These are phyloP conservation scores for Salix viminalis DNA, from an alignment of 345 rosid species.

Conservation along the genomic window DNA sequence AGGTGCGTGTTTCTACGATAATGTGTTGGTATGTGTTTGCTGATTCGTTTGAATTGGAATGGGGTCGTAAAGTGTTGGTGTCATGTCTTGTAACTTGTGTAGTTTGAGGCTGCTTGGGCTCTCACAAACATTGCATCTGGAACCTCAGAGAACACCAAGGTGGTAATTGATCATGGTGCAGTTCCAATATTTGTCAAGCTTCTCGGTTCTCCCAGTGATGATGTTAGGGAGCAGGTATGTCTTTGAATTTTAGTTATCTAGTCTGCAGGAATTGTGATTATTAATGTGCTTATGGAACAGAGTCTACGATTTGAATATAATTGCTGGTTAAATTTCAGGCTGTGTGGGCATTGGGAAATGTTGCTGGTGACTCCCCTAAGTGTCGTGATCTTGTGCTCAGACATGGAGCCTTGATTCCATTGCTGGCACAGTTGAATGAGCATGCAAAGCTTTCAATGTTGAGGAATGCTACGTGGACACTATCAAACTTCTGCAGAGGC, in stretches of 20 bases:
- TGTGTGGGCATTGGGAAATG: conserved; percentile 32
- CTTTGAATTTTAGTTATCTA: not conserved
- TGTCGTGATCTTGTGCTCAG: conserved; percentile 32
- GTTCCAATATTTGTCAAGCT: conserved; percentile 30
- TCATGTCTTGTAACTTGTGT: not conserved
- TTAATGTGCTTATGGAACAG: not conserved
- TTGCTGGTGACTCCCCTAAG: conserved; percentile 35
- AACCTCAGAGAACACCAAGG: conserved; percentile 29
- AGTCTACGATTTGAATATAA: not conserved
- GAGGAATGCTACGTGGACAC: conserved; percentile 31
- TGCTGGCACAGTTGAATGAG: conserved; percentile 24
- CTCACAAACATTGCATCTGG: conserved; percentile 30
- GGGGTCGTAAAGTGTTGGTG: not conserved
- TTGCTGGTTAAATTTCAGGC: conserved; percentile 12
- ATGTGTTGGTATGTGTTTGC: not conserved
- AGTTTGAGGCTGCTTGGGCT: conserved; percentile 38
- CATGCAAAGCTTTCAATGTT: conserved; percentile 31
- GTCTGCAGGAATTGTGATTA: not conserved
- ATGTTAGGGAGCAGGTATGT: conserved; percentile 30
- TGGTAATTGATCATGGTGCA: conserved; percentile 31
- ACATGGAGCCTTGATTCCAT: conserved; percentile 23
- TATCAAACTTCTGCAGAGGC: conserved; percentile 34
- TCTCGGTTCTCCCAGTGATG: conserved; percentile 25
- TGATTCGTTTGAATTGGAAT: not conserved
- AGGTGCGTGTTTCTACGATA: conserved; percentile 11